These are phyloP conservation scores for Fusarium equiseti DNA, from an alignment of 2,329 filamentous ascomycete species.

Conservation along the genomic window DNA sequence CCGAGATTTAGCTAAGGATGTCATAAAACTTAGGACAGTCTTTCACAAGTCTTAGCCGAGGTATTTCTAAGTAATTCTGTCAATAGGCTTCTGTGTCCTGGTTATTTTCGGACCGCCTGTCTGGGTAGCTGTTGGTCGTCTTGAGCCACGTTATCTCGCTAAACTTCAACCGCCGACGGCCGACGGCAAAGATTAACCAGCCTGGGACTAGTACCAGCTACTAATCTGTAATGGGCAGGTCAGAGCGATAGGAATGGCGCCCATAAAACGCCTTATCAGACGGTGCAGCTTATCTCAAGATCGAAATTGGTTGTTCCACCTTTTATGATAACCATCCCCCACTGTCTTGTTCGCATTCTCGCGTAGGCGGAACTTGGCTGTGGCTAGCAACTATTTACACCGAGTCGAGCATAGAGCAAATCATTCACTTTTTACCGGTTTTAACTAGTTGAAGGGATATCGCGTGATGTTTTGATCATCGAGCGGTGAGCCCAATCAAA, in stretches of 20 bases:
- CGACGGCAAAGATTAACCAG: background rate
- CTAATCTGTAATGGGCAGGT: background rate
- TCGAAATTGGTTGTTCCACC: background rate
- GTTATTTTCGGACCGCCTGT: too few species aligned
- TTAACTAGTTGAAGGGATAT: too few species aligned
- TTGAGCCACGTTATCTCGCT: background rate
- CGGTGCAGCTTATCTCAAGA: background rate
- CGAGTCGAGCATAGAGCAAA: background rate
- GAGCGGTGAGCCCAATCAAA: too few species aligned
- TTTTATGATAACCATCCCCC: background rate
- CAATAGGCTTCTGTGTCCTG: too few species aligned
- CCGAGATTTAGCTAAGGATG: too few species aligned
- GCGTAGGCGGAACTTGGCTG: background rate
- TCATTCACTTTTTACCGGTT: fast-evolving
- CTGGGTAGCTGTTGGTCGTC: background rate
- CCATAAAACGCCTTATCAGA: background rate
- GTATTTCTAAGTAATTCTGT: too few species aligned
- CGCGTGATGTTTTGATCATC: too few species aligned
- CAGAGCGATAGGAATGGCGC: background rate
- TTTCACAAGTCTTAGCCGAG: too few species aligned
- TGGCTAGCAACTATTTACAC: too few species aligned
- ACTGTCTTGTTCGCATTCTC: background rate
- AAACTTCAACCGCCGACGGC: background rate
- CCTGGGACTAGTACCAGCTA: fast-evolving
- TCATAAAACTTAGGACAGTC: too few species aligned